Evolutionary conservation across 225 moss, liverwort and hornwort genomes (phyloP), one percentile per base, ranked within the genome.

Genomic region (Antitrichia curtipendula): DNA sequence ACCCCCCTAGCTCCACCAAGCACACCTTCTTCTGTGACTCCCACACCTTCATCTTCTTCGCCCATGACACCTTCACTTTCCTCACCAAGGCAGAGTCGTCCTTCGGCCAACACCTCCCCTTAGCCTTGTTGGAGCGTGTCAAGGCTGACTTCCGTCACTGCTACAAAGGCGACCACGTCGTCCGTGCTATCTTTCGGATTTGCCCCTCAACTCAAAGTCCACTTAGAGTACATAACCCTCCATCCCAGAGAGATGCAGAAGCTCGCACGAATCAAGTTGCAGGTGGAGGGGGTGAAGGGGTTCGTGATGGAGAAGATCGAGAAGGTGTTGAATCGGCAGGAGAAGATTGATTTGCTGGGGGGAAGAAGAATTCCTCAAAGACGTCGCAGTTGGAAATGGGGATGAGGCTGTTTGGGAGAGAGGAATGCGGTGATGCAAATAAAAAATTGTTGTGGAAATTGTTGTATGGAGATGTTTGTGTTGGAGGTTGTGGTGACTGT

Each of bases 221-320:
- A 92, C 27, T 13, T 91, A 87, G 74, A 81, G 75, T 86, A 85
- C 71, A 75, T 84, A 49, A 57, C 38, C 7, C 77, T 82, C 49
- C 68, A 92, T 40, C 92, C 94, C 17, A 90, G 92, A 29, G 94
- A 94, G 53, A 65, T 87, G 70, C 19, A 71, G 45, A 92, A 94
- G 56, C 47, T 87, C 34, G 79, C 87, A 22, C 90, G 73, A 14
- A 92, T 94, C 87, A 89, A 91, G 87, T 85, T 91, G n/a, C 91
- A 94, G 43, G 92, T 92, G 5, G 91, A 88, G 5, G 87, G 87
- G 83, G 92, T 94, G 32, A 92, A 94, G 80, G 91, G 85, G 38
- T 36, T 92, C 41, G 88, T 93, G 93, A 89, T 89, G 89, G 86
- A 73, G 86, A 93, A 91, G 82, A 92, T 92, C 50, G 87, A 93